Percentiles rank a stretch among this genome's conserved stretches.
Evolutionary conservation across 441 rosid genomes (phyloP).

Genomic region (Metrosideros polymorpha): DNA sequence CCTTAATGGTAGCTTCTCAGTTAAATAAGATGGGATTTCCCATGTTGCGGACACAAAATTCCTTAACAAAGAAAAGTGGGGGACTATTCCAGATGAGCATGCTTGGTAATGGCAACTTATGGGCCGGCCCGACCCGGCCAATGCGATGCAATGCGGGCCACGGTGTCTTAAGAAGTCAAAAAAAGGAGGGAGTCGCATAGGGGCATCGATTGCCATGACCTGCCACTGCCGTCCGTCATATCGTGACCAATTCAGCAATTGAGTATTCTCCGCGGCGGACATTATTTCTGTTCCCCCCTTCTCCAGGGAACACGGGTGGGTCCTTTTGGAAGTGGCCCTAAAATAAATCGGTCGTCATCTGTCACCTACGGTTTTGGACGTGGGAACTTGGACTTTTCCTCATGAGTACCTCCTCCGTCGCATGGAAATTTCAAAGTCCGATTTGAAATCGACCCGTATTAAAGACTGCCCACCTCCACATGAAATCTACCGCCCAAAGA

Average conservation of each 20-base stretch:
- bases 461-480: not conserved
- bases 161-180: no score
- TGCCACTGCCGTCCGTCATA: not conserved
- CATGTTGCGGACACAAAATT: no score
- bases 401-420: no score
- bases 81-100: no score
- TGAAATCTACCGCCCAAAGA: not conserved
- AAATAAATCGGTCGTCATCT: not conserved
- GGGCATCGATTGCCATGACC: not conserved
- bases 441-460: not conserved
- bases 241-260: not conserved
- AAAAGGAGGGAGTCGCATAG: not conserved
- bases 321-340: not conserved
- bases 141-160: not conserved
- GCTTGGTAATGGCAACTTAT: not conserved
- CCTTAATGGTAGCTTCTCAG: not conserved
- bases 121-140: not conserved
- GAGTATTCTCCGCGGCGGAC: not conserved
- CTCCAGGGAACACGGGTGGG: not conserved
- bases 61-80: no score
- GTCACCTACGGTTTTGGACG: not conserved
- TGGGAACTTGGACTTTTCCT: not conserved
- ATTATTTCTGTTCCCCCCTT: not conserved
- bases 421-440: not conserved
- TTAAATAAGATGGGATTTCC: not conserved